phyloP scores from a whole-genome alignment of 768 basidiomycete species.

The Lactifluus volemus region DNA sequence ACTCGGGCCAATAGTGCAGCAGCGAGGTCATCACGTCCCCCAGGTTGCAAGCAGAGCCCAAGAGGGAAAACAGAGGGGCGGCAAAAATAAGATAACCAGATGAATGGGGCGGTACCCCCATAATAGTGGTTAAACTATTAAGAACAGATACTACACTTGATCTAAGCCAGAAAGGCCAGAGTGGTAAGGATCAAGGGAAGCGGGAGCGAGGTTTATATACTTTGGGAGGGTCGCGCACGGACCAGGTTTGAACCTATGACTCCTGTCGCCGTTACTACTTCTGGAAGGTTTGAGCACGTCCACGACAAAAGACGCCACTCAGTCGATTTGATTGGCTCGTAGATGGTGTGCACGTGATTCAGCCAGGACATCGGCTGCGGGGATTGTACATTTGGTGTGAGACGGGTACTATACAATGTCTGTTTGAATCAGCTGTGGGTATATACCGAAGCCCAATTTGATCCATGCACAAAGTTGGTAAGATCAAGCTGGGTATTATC shows the following conservation, averaged over 20 bases:
- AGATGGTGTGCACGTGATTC: too few species aligned
- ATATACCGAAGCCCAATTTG: too few species aligned
- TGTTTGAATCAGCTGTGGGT: too few species aligned
- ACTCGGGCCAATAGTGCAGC: slow-evolving; percentile 21
- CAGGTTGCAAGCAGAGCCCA: slow-evolving; percentile 21
- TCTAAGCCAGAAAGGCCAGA: slow-evolving; percentile 94
- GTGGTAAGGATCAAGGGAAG: slow-evolving; percentile 44
- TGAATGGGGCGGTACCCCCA: slow-evolving; percentile 27
- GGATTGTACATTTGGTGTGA: too few species aligned
- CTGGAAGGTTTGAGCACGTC: too few species aligned
- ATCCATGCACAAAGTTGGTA: too few species aligned
- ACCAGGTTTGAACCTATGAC: background rate
- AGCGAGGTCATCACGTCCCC: slow-evolving; percentile 17
- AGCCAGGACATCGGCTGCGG: too few species aligned
- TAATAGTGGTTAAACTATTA: slow-evolving; percentile 57
- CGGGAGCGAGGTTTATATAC: slow-evolving; percentile 3
- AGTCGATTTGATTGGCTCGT: too few species aligned
- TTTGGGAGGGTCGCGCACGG: slow-evolving; percentile 6
- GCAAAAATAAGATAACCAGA: slow-evolving; percentile 29
- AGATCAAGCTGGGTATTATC: too few species aligned
- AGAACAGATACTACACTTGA: slow-evolving; percentile 98
- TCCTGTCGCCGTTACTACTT: too few species aligned
- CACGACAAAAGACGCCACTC: too few species aligned
- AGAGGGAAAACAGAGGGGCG: slow-evolving; percentile 20
- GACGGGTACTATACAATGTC: too few species aligned